A percentile compares a stretch with the other conserved stretches of the same genome.
Evolutionary conservation across 129 eudicot genomes (phyloP).

Genomic region (Centella asiatica): DNA sequence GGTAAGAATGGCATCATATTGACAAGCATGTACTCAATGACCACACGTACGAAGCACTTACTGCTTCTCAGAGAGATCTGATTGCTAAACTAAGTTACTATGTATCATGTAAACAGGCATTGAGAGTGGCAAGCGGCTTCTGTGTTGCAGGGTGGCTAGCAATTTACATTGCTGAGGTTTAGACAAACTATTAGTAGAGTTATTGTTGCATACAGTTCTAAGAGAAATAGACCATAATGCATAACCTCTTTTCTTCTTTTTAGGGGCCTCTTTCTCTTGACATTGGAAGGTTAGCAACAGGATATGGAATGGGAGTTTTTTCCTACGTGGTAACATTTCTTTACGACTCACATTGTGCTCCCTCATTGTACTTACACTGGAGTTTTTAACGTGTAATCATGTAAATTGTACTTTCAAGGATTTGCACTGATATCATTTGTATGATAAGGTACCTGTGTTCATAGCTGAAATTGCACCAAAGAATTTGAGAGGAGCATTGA

Average conservation of each 20-base stretch:
- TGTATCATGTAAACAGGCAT: constrained; percentile 47
- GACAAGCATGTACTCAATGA: too few species aligned
- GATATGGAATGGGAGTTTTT: constrained; percentile 95
- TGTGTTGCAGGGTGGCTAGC: constrained; percentile 83
- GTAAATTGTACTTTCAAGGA: background rate
- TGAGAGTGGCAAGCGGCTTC: constrained; percentile 59
- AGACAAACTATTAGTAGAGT: background rate
- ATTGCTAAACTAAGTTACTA: background rate
- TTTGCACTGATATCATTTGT: background rate
- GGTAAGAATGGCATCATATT: constrained; percentile 36
- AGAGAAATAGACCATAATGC: background rate
- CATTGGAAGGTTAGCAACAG: constrained; percentile 82
- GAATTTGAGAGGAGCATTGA: constrained; percentile 77
- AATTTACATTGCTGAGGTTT: constrained; percentile 77
- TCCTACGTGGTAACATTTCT: constrained; percentile 60
- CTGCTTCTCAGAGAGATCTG: too few species aligned
- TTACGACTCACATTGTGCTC: background rate
- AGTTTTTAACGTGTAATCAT: background rate
- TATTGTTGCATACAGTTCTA: background rate
- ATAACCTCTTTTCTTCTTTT: background rate
- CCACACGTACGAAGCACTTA: too few species aligned
- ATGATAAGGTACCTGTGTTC: constrained; percentile 65
- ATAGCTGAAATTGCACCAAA: constrained; percentile 91
- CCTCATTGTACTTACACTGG: background rate
- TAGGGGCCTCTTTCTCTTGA: constrained; percentile 56